These are phyloP conservation scores for Shiraia sp. DNA, from an alignment of 2,329 filamentous ascomycete species.

Conservation along the genomic window DNA sequence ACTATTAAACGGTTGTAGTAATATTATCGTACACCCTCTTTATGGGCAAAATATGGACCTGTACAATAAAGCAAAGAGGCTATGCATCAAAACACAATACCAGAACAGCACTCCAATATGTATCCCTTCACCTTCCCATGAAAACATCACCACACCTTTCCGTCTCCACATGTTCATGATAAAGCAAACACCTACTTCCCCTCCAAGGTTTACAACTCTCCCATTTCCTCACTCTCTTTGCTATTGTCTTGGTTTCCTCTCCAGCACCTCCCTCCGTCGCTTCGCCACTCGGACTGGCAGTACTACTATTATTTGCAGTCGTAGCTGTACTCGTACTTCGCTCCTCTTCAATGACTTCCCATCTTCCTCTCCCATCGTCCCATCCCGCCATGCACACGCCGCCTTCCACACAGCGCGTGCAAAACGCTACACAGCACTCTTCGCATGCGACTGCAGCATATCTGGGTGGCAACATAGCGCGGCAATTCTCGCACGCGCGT, in stretches of 20 bases:
- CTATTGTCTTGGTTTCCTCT: constrained; percentile 4
- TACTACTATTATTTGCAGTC: neutral
- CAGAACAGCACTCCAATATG: neutral
- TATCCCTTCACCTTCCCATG: constrained; percentile 27
- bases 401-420: constrained; percentile 42
- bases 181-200: constrained; percentile 39
- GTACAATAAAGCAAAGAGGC: no score
- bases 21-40: no score
- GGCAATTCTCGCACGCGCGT: constrained; percentile 44
- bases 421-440: constrained; percentile 49
- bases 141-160: constrained; percentile 39
- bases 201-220: constrained; percentile 46
- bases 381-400: constrained; percentile 37
- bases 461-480: constrained; percentile 44
- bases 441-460: constrained; percentile 46
- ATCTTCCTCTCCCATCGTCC: constrained; percentile 30
- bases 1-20: no score
- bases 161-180: constrained; percentile 46
- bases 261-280: constrained; percentile 21
- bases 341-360: constrained; percentile 14
- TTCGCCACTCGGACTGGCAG: no score
- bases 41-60: no score
- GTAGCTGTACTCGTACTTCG: neutral
- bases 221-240: constrained; percentile 35
- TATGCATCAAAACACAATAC: no score